These are phyloP conservation scores for Lanmaoa pseudosensibilis DNA, from an alignment of 768 basidiomycete species.

Conservation along the genomic window DNA sequence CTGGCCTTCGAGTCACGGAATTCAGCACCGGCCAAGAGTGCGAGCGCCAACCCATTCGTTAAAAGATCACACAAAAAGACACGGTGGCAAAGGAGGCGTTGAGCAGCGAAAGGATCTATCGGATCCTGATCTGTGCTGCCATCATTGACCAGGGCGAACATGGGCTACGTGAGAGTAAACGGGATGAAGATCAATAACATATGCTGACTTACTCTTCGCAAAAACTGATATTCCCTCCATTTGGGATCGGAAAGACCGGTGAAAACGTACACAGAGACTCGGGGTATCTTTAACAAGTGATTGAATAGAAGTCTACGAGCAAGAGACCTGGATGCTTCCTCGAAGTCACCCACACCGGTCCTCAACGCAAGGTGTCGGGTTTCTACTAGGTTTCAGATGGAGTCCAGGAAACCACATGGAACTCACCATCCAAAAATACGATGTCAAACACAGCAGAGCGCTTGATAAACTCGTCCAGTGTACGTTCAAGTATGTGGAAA, in stretches of 20 bases:
- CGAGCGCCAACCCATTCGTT: conserved; percentile 48
- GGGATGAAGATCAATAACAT: background rate
- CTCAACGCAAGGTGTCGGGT: conserved; percentile 43
- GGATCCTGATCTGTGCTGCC: conserved; percentile 37
- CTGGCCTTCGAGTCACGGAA: conserved; percentile 65
- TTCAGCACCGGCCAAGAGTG: conserved; percentile 52
- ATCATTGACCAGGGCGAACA: conserved; percentile 64
- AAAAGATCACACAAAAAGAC: conserved; percentile 51
- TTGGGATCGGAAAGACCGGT: conserved; percentile 41
- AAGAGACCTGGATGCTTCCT: conserved; percentile 47
- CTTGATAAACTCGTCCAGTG: conserved; percentile 46
- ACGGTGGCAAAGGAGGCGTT: conserved; percentile 47
- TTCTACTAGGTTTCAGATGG: conserved; percentile 32
- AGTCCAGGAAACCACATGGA: background rate
- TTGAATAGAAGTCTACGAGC: conserved; percentile 52
- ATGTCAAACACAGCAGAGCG: conserved; percentile 60
- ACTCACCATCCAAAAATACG: conserved; percentile 59
- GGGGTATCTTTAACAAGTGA: conserved; percentile 44
- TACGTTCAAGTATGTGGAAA: conserved; percentile 50
- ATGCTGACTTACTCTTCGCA: conserved; percentile 39
- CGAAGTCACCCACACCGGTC: conserved; percentile 37
- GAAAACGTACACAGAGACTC: conserved; percentile 49
- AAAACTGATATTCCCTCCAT: conserved; percentile 48
- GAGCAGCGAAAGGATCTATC: conserved; percentile 14
- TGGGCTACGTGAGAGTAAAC: conserved; percentile 46